phyloP scores from a whole-genome alignment of 2,329 filamentous ascomycete genomes.

The Hypoxylon rubiginosum region DNA sequence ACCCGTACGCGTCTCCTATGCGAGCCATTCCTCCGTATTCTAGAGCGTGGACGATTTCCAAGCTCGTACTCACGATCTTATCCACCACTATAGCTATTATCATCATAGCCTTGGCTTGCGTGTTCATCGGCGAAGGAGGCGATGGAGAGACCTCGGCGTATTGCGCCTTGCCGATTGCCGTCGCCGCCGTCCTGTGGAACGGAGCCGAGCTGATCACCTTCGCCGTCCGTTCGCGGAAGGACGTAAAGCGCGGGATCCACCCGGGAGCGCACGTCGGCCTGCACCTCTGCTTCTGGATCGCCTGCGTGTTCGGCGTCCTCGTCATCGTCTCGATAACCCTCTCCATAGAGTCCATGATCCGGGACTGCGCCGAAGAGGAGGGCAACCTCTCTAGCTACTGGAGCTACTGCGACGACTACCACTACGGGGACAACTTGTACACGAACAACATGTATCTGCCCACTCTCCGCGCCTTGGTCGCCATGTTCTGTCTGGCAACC shows the following conservation, averaged over 20 bases:
- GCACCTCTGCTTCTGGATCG: slow-evolving; percentile 49
- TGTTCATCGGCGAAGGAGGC: slow-evolving; percentile 36
- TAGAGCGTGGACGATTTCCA: slow-evolving; percentile 43
- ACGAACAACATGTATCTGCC: slow-evolving; percentile 39
- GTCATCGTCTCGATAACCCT: slow-evolving; percentile 28
- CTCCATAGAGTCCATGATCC: background rate
- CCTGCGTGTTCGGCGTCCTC: slow-evolving; percentile 43
- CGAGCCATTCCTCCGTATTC: slow-evolving; percentile 44
- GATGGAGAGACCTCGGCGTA: slow-evolving; percentile 15
- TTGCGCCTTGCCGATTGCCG: slow-evolving; percentile 44
- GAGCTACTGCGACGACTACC: slow-evolving; percentile 40
- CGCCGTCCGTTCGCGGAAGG: slow-evolving; percentile 42
- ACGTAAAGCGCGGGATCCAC: slow-evolving; percentile 49
- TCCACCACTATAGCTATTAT: slow-evolving; percentile 43
- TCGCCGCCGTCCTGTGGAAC: slow-evolving; percentile 48
- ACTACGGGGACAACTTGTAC: slow-evolving; percentile 14
- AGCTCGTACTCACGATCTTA: slow-evolving; percentile 44
- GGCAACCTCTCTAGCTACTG: slow-evolving; percentile 7
- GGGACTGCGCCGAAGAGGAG: slow-evolving; percentile 14
- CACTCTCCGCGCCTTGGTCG: slow-evolving; percentile 68
- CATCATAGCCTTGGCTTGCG: slow-evolving; percentile 44
- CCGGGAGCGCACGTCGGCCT: slow-evolving; percentile 50
- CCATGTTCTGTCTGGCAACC: slow-evolving; percentile 80
- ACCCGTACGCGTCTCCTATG: slow-evolving; percentile 42
- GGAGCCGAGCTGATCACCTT: slow-evolving; percentile 50